These are phyloP conservation scores for Tetrapisispora arboricola DNA, from an alignment of 805 yeast genomes.

Conservation along the genomic window DNA sequence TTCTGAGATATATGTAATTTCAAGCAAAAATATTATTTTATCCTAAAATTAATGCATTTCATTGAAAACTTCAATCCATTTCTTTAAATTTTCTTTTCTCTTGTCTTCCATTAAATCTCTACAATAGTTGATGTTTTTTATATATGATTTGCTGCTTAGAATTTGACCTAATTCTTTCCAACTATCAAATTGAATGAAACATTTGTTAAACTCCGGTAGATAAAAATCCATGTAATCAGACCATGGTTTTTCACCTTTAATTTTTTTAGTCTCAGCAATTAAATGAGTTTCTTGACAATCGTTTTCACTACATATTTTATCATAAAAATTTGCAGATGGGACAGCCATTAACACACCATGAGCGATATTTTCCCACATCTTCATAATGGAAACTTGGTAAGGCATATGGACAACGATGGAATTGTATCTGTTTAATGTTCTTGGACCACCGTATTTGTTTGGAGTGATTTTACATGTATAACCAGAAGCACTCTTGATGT, in stretches of 20 bases:
- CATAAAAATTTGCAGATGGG: constrained; percentile 7
- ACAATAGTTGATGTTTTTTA: constrained; percentile 6
- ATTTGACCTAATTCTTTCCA: constrained; percentile 6
- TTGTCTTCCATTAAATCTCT: constrained; percentile 5
- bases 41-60: background rate
- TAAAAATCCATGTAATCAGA: constrained; percentile 6
- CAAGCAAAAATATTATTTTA: too few relatives aligned
- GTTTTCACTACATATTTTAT: constrained; percentile 5
- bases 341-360: constrained; percentile 5
- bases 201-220: constrained; percentile 6
- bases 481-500: background rate
- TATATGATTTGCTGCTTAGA: background rate
- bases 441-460: constrained; percentile 8
- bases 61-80: background rate
- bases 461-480: constrained; percentile 2
- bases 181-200: constrained; percentile 6
- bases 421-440: constrained; percentile 4
- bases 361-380: constrained; percentile 9
- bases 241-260: constrained; percentile 3
- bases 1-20: too few relatives aligned
- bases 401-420: constrained; percentile 8
- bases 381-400: constrained; percentile 9
- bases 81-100: background rate
- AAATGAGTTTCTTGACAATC: background rate
- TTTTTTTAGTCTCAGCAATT: constrained; percentile 1